A percentile compares a stretch with the other conserved stretches of the same genome.
Conservation (phyloP, 106 monocot species). For the Chionographis japonica region DNA sequence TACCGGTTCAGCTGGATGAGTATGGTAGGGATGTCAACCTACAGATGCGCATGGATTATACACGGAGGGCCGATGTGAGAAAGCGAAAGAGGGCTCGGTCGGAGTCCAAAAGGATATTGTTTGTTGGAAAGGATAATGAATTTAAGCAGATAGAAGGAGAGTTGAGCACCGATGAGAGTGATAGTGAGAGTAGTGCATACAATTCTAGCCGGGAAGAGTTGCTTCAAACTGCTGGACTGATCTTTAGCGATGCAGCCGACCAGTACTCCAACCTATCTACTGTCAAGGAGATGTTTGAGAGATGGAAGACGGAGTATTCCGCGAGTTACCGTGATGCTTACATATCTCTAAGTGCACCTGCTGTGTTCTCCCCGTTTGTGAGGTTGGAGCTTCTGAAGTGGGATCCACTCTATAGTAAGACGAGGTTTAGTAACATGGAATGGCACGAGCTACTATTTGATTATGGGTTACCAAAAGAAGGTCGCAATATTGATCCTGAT, state of each 20-base stretch:
- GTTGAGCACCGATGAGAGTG: conserved; percentile 78
- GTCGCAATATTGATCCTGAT: conserved; percentile 36
- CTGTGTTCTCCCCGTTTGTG: conserved; percentile 83
- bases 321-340: conserved; percentile 82
- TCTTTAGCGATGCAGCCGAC: conserved; percentile 91
- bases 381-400: conserved; percentile 92
- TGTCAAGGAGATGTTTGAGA: conserved; percentile 77
- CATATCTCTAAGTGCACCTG: conserved; percentile 56
- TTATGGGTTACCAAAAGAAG: conserved; percentile 48
- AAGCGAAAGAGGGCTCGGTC: conserved; percentile 44
- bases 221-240: conserved; percentile 62
- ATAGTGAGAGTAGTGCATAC: conserved; percentile 68
- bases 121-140: conserved; percentile 10
- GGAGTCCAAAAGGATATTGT: conserved; percentile 47
- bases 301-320: conserved; percentile 60
- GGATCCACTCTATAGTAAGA: conserved; percentile 68
- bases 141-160: conserved; percentile 58
- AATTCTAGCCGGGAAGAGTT: conserved; percentile 62
- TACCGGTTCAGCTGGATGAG: conserved; percentile 73
- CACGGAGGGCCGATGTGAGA: conserved; percentile 55
- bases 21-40: conserved; percentile 84
- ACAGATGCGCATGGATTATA: conserved; percentile 58
- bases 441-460: conserved; percentile 79
- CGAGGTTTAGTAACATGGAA: conserved; percentile 79
- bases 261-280: conserved; percentile 73